phyloP scores from a whole-genome alignment of 1,139 yeast genomes.

The Saccharomyces pastorianus region DNA sequence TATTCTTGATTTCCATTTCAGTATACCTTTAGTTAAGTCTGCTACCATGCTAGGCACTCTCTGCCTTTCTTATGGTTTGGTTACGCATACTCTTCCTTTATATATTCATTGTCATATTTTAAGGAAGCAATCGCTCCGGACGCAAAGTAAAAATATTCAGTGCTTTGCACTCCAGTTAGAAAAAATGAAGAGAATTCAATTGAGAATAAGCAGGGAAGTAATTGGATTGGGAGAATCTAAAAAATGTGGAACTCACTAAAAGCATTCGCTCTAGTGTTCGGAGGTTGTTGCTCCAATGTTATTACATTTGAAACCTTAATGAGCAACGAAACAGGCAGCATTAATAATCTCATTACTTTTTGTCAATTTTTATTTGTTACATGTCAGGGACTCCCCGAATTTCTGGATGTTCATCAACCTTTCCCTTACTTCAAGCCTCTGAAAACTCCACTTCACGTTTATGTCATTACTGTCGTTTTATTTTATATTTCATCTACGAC shows the following conservation, averaged over 20 bases:
- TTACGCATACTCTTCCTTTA: not conserved
- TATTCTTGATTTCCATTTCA: not conserved
- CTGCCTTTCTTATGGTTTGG: not conserved
- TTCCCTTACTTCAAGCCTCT: conserved; percentile 30
- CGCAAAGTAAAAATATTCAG: not conserved
- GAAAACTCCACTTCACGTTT: conserved; percentile 42
- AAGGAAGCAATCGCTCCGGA: not conserved
- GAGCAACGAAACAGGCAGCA: conserved; percentile 27
- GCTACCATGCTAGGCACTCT: not conserved
- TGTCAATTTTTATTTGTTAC: conserved; percentile 53
- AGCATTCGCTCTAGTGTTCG: conserved; percentile 42
- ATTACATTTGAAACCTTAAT: conserved; percentile 51
- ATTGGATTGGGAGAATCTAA: not conserved
- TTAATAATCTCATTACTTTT: conserved; percentile 51
- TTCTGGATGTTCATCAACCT: conserved; percentile 29
- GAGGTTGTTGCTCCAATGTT: conserved; percentile 71
- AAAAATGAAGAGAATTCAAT: not conserved
- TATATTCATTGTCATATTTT: not conserved
- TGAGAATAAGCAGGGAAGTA: not conserved
- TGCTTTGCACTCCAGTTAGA: not conserved
- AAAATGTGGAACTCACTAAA: not conserved
- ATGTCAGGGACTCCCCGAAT: conserved; percentile 37
- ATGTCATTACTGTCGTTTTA: conserved; percentile 43
- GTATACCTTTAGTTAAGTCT: not conserved
- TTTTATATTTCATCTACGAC: conserved; percentile 47